Percentiles rank a stretch among this genome's conserved stretches.
These are phyloP conservation scores for Fraxinus sp. DNA, from an alignment of 305 asterid species.

Conservation along the genomic window DNA sequence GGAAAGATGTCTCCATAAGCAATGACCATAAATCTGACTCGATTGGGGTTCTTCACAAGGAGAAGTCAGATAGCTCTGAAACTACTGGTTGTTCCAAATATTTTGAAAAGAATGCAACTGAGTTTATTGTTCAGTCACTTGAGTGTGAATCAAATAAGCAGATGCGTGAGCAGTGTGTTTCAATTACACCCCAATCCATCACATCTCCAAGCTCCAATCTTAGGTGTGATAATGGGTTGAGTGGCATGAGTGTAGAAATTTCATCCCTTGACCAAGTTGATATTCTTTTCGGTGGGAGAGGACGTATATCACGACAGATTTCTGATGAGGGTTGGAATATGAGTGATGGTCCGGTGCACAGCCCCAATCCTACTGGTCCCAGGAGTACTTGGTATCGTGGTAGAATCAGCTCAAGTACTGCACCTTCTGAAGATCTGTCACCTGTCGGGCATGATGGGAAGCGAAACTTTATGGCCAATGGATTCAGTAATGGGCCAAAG, in stretches of 20 bases:
- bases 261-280: constrained; percentile 50
- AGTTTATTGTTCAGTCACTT: constrained; percentile 27
- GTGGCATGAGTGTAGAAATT: constrained; percentile 51
- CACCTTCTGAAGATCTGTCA: constrained; percentile 51
- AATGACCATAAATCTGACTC: constrained; percentile 26
- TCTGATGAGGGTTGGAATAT: constrained; percentile 47
- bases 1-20: constrained; percentile 28
- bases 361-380: constrained; percentile 39
- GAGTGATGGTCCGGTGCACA: constrained; percentile 37
- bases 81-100: constrained; percentile 15
- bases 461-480: constrained; percentile 44
- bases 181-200: constrained; percentile 24
- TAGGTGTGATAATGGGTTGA: constrained; percentile 35
- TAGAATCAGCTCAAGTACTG: constrained; percentile 48
- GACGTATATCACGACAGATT: constrained; percentile 34
- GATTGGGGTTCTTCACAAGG: constrained; percentile 29
- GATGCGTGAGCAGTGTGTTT: constrained; percentile 32
- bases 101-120: constrained; percentile 26
- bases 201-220: constrained; percentile 34
- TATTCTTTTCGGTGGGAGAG: constrained; percentile 34
- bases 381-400: constrained; percentile 43
- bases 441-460: constrained; percentile 56
- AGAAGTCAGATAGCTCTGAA: constrained; percentile 19
- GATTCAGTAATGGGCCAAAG: constrained; percentile 79
- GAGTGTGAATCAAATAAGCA: constrained; percentile 26